phyloP scores from a whole-genome alignment of 2,329 filamentous ascomycete genomes.

The Fusarium sp. region DNA sequence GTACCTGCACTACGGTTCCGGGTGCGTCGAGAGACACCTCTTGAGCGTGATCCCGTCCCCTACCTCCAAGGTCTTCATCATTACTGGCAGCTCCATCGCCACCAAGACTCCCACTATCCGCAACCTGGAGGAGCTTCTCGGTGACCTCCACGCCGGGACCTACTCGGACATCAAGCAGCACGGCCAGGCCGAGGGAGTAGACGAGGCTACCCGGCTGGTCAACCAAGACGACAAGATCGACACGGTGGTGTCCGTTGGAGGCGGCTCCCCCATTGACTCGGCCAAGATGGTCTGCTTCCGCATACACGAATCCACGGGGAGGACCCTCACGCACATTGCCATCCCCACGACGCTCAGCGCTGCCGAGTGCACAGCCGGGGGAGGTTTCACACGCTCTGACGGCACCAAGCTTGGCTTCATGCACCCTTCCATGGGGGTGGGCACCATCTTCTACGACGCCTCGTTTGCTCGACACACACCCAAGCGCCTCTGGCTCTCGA shows the following conservation, averaged over 20 bases:
- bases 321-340: slow-evolving; percentile 19
- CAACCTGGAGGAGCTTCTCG: slow-evolving; percentile 21
- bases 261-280: slow-evolving; percentile 25
- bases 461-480: slow-evolving; percentile 34
- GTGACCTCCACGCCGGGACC: slow-evolving; percentile 17
- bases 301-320: slow-evolving; percentile 39
- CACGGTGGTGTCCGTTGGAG: slow-evolving; percentile 32
- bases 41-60: slow-evolving; percentile 19
- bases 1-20: slow-evolving; percentile 31
- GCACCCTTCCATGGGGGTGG: slow-evolving; percentile 34
- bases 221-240: slow-evolving; percentile 9
- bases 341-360: slow-evolving; percentile 37
- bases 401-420: slow-evolving; percentile 39
- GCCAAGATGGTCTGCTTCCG: slow-evolving; percentile 38
- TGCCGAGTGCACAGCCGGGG: slow-evolving; percentile 38
- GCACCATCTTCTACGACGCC: slow-evolving; percentile 32
- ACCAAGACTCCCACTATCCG: slow-evolving; percentile 25
- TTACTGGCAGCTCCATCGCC: slow-evolving; percentile 28
- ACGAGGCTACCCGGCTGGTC: slow-evolving; percentile 21
- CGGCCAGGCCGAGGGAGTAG: slow-evolving; percentile 26
- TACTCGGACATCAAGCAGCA: slow-evolving; percentile 31
- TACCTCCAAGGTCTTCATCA: slow-evolving; percentile 30
- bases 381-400: slow-evolving; percentile 40
- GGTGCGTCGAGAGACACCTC: slow-evolving; percentile 34
- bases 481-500: slow-evolving; percentile 30